Conservation (phyloP, 129 eudicot species). For the Erigeron canadensis region DNA sequence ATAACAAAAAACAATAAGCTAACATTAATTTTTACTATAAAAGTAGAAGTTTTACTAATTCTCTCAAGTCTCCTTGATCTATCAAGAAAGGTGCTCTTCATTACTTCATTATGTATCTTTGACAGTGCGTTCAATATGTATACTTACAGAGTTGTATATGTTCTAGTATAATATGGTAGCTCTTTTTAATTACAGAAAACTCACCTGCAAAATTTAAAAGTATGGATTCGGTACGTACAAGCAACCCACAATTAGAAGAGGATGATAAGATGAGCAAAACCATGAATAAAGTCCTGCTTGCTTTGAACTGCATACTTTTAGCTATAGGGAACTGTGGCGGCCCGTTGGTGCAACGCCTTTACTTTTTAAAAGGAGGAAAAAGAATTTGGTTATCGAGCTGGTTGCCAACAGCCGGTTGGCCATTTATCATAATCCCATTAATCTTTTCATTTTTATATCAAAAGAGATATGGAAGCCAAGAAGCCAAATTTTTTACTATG, state of each 20-base stretch:
- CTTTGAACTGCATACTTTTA: constrained; percentile 35
- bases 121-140: too few species aligned
- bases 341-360: constrained; percentile 43
- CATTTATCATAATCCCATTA: constrained; percentile 36
- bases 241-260: constrained; percentile 4
- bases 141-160: too few species aligned
- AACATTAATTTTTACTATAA: too few species aligned
- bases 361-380: constrained; percentile 48
- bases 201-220: too few species aligned
- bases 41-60: too few species aligned
- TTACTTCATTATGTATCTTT: too few species aligned
- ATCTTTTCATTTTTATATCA: constrained; percentile 28
- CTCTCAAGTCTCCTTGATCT: too few species aligned
- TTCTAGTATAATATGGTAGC: too few species aligned
- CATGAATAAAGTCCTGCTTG: constrained; percentile 32
- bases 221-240: too few species aligned
- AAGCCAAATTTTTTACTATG: constrained; percentile 23
- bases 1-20: too few species aligned
- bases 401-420: constrained; percentile 53
- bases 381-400: constrained; percentile 53
- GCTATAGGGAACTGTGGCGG: constrained; percentile 48
- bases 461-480: constrained; percentile 14
- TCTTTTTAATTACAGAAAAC: too few species aligned
- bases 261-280: constrained; percentile 32
- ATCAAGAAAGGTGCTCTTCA: too few species aligned